phyloP scores from a whole-genome alignment of 129 eudicot genomes.

The Centrapalus pauciflorus region DNA sequence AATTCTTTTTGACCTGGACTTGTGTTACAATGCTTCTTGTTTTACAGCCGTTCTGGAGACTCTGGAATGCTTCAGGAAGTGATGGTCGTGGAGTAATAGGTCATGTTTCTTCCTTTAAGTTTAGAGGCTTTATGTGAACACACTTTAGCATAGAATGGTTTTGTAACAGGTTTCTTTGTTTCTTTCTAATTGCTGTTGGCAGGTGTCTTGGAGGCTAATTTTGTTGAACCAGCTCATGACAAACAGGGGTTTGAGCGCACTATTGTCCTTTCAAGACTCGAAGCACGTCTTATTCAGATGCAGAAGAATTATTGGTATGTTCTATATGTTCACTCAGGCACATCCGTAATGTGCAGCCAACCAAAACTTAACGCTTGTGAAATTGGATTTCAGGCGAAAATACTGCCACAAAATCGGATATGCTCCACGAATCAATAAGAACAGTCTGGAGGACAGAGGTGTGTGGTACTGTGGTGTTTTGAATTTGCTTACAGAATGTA shows the following conservation, averaged over 20 bases:
- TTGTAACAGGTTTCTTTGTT: neutral
- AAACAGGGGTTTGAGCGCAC: constrained; percentile 98
- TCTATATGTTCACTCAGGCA: constrained; percentile 4
- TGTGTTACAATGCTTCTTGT: neutral
- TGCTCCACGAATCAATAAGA: constrained; percentile 50
- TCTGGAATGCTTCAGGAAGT: constrained; percentile 94
- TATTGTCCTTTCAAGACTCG: constrained; percentile 85
- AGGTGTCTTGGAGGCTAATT: constrained; percentile 96
- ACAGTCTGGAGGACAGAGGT: constrained; percentile 40
- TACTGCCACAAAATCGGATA: constrained; percentile 88
- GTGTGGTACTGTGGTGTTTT: constrained; percentile 6
- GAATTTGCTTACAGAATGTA: neutral
- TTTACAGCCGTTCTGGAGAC: constrained; percentile 96
- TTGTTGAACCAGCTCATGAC: constrained; percentile 99
- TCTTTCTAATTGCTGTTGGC: neutral
- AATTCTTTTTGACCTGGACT: neutral
- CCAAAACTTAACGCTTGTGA: constrained; percentile 7
- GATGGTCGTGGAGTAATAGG: constrained; percentile 99
- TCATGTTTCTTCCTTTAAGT: constrained; percentile 17
- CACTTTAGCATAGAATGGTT: neutral
- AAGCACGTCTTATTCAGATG: constrained; percentile 60
- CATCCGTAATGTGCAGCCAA: neutral
- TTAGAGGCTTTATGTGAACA: constrained; percentile 7
- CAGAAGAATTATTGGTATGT: constrained; percentile 83
- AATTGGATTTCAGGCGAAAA: constrained; percentile 51